Percentiles rank a stretch among this genome's conserved stretches.
These are phyloP conservation scores for Bipolaris cookei DNA, from an alignment of 2,329 filamentous ascomycete genomes.

Conservation along the genomic window DNA sequence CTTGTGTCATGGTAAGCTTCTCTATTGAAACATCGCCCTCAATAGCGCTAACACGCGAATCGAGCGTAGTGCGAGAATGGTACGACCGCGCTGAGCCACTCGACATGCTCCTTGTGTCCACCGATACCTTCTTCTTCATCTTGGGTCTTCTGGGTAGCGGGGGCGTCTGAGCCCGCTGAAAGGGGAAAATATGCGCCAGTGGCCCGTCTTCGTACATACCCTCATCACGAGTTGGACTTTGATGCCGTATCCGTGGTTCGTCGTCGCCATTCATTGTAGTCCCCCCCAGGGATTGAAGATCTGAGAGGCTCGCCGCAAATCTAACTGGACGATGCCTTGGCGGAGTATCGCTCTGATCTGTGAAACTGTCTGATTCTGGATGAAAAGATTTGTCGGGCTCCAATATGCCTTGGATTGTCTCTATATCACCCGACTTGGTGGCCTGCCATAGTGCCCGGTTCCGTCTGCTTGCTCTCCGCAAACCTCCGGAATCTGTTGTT, in stretches of 20 bases:
- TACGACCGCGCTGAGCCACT: conserved; percentile 85
- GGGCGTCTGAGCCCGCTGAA: conserved; percentile 68
- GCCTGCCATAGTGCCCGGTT: conserved; percentile 91
- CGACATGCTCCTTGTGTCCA: conserved; percentile 89
- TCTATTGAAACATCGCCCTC: conserved; percentile 89
- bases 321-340: conserved; percentile 37
- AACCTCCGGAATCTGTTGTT: conserved; percentile 76
- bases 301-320: conserved; percentile 41
- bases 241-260: conserved; percentile 26
- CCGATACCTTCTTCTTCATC: conserved; percentile 77
- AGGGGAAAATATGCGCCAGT: conserved; percentile 88
- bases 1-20: conserved; percentile 74
- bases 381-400: conserved; percentile 66
- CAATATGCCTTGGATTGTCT: conserved; percentile 77
- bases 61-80: conserved; percentile 77
- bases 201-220: conserved; percentile 46
- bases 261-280: conserved; percentile 42
- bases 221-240: conserved; percentile 28
- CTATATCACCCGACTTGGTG: conserved; percentile 75
- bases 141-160: conserved; percentile 58
- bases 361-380: conserved; percentile 36
- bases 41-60: conserved; percentile 67
- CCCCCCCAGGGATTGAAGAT: conserved; percentile 34
- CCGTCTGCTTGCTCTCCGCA: conserved; percentile 82
- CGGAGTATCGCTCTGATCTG: conserved; percentile 36